Base-by-base conservation (phyloP, 768 basidiomycete species). In the Panellus pusillus region DNA sequence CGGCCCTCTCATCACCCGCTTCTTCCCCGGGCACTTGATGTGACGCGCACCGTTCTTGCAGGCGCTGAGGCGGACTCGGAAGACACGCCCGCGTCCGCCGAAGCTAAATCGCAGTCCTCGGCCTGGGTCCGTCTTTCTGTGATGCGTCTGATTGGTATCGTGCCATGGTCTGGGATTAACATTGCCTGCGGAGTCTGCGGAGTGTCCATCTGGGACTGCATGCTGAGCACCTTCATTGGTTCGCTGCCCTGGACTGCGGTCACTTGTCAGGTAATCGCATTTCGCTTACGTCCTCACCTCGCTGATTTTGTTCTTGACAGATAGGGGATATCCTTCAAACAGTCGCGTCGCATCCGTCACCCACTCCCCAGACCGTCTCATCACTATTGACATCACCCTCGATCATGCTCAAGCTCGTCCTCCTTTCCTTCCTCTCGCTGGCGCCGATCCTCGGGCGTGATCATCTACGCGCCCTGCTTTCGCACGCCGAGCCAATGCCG, bases 121-220 rank as follows among this genome's bases (percentile, higher is more conserved):
- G 70, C 85, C 2, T 97, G 95, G 94, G 86, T 93, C 40, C 83
- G 93, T 37, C 74, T 97, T 40, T 87, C 93, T 3, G 81, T 96
- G 53, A 80, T 98, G 58, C 84, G 95, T 44, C 84, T 96, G 53
- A 82, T 96, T 63, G 95, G 95, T 17, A 83, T 98, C 50, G 92
- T 97, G 4, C 95, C 95, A 6, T 98, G 95, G 95, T 92, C 91
- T 52, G 93, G 92, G 54, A 93, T 98, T 77, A 98, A 98, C 69
- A 89, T 98, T 53, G 94, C 94, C 41, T 96, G 89, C 70, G 94
- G 94, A 47, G 92, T 96, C 24, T 91, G 89, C 62, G 88, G 89
- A 31, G 92, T 98, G 14, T 73, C 83, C 8, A 64, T 91, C 44
- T 66, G 73, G 52, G 89, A 93, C 67, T 93, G 91, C 64, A 75